Evolutionary conservation across 1,284 basidiomycete genomes (phyloP).

Genomic region (Naganishia cerealis): DNA sequence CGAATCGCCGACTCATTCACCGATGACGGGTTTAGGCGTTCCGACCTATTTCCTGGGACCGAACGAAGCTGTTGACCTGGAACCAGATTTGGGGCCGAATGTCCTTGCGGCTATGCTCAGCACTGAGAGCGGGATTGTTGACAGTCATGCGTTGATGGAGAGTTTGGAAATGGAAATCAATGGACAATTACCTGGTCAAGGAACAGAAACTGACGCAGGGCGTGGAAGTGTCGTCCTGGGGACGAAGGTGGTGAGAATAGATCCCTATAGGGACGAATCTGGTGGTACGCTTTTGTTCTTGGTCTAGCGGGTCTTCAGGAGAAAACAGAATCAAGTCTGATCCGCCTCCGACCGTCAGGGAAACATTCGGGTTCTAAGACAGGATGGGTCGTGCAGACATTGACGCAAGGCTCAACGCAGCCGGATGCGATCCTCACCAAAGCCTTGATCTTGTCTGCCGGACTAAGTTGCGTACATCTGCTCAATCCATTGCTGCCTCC

Average conservation of each 20-base stretch:
- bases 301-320: slow-evolving; percentile 34
- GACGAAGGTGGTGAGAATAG: slow-evolving; percentile 84
- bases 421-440: slow-evolving; percentile 75
- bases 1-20: slow-evolving; percentile 37
- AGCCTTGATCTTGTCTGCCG: slow-evolving; percentile 83
- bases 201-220: slow-evolving; percentile 29
- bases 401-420: slow-evolving; percentile 40
- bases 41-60: slow-evolving; percentile 70
- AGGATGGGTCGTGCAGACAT: slow-evolving; percentile 62
- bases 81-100: slow-evolving; percentile 73
- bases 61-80: slow-evolving; percentile 70
- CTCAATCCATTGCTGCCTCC: slow-evolving; percentile 68
- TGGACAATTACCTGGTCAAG: slow-evolving; percentile 40
- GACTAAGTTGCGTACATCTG: slow-evolving; percentile 71
- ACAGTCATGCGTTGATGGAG: slow-evolving; percentile 78
- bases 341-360: neutral
- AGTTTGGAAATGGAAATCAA: slow-evolving; percentile 74
- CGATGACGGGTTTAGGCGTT: slow-evolving; percentile 53
- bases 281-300: slow-evolving; percentile 38
- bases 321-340: neutral
- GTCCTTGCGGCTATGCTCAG: slow-evolving; percentile 76
- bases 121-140: slow-evolving; percentile 86
- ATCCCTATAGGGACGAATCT: slow-evolving; percentile 58
- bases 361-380: slow-evolving; percentile 37
- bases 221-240: slow-evolving; percentile 70